A percentile compares a stretch with the other conserved stretches of the same genome.
phyloP scores from a whole-genome alignment of 108 stramenopile genomes.

The Cyclotella kingstonii region DNA sequence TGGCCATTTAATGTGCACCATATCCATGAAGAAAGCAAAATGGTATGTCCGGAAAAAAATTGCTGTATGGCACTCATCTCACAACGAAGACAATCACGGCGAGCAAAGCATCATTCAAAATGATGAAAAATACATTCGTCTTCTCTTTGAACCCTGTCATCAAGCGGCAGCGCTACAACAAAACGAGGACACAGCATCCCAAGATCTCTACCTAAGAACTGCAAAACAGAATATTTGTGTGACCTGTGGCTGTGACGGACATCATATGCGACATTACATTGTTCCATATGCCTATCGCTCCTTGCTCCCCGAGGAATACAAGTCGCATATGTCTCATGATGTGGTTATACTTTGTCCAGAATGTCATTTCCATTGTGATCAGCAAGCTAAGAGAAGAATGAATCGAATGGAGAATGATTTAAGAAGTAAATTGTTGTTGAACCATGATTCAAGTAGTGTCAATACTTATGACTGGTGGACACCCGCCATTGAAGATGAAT shows the following conservation, averaged over 20 bases:
- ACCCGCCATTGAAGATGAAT: constrained; percentile 35
- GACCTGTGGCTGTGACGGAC: constrained; percentile 50
- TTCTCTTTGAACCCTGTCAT: constrained; percentile 49
- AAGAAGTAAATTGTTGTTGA: constrained; percentile 13
- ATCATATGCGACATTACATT: constrained; percentile 77
- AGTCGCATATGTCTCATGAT: constrained; percentile 83
- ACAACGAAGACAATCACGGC: neutral
- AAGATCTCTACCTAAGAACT: constrained; percentile 40
- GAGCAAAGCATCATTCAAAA: constrained; percentile 4
- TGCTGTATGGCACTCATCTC: constrained; percentile 49
- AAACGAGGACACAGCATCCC: constrained; percentile 9
- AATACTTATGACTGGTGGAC: constrained; percentile 29
- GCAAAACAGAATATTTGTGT: constrained; percentile 73
- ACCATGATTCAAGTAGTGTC: neutral
- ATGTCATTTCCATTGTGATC: constrained; percentile 67
- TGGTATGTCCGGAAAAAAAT: constrained; percentile 79
- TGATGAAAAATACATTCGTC: constrained; percentile 40
- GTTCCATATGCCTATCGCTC: constrained; percentile 74
- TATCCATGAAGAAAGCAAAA: constrained; percentile 74
- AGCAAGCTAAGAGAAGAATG: constrained; percentile 44
- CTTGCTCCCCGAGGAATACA: constrained; percentile 66
- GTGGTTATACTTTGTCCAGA: constrained; percentile 76
- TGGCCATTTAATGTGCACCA: constrained; percentile 56
- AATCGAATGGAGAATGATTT: constrained; percentile 40
- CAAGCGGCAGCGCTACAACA: constrained; percentile 3